Percentiles rank a stretch among this genome's conserved stretches.
Conservation (phyloP, 1,139 yeast species). For the Hemisphaericaspora lyxosophila region DNA sequence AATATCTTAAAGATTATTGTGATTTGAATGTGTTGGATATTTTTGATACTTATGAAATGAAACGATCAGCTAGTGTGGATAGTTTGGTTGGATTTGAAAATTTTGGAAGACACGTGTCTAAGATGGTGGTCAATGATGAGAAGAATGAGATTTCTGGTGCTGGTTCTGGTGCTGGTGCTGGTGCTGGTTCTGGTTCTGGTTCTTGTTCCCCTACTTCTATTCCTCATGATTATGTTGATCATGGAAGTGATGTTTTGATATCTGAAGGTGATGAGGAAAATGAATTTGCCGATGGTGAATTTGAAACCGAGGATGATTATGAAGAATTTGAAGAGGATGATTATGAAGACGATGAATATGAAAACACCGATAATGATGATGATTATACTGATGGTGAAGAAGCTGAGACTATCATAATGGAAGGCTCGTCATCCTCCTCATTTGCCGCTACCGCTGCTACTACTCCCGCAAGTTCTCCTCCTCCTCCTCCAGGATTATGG, state of each 20-base stretch:
- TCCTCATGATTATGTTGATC: too few species aligned
- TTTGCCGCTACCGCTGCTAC: not conserved
- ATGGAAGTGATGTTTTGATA: not conserved
- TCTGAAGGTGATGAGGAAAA: conserved; percentile 20
- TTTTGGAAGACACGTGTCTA: conserved; percentile 44
- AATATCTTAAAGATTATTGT: conserved; percentile 54
- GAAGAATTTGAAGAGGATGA: conserved; percentile 32
- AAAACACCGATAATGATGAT: conserved; percentile 19
- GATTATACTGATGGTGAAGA: conserved; percentile 22
- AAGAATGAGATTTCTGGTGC: too few species aligned
- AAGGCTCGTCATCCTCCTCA: not conserved
- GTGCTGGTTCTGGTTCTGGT: too few species aligned
- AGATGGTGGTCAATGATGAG: conserved; percentile 32
- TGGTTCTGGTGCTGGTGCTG: not conserved
- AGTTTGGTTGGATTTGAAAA: conserved; percentile 31
- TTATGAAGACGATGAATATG: conserved; percentile 19
- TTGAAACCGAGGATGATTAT: conserved; percentile 29
- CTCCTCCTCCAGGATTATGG: conserved; percentile 46
- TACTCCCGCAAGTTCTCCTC: conserved; percentile 6
- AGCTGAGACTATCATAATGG: not conserved
- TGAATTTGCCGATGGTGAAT: conserved; percentile 47
- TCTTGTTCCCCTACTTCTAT: too few species aligned
- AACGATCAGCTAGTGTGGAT: conserved; percentile 5
- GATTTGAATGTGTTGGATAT: conserved; percentile 67
- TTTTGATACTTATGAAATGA: conserved; percentile 29